Percentiles rank a stretch among this genome's conserved stretches.
Conservation (phyloP, 768 basidiomycete genomes). For the Mycena rosella region DNA sequence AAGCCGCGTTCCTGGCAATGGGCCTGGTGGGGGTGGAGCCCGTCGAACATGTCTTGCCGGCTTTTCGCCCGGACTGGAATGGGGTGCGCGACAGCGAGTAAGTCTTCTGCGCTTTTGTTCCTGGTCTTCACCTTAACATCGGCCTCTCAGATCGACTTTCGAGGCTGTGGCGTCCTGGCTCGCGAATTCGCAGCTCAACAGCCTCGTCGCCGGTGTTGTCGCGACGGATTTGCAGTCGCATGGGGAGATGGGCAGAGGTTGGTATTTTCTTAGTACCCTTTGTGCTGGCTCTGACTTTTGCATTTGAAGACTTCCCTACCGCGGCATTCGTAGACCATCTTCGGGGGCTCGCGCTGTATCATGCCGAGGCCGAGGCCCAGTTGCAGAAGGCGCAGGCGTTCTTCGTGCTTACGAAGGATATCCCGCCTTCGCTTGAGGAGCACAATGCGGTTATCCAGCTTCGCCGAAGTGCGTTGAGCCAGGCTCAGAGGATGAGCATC, state of each 20-base stretch:
- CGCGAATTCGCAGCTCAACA: conserved; percentile 40
- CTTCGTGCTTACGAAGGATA: conserved; percentile 46
- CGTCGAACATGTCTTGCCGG: conserved; percentile 46
- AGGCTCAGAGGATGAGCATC: conserved; percentile 53
- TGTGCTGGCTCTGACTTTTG: background rate
- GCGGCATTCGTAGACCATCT: conserved; percentile 64
- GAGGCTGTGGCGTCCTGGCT: conserved; percentile 58
- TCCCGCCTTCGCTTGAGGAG: conserved; percentile 48
- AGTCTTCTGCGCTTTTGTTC: conserved; percentile 29
- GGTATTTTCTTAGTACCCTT: conserved; percentile 21
- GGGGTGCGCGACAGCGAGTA: conserved; percentile 57
- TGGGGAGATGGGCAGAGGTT: conserved; percentile 60
- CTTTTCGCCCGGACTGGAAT: conserved; percentile 45
- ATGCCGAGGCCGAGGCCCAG: conserved; percentile 38
- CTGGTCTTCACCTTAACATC: conserved; percentile 8
- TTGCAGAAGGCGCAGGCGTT: conserved; percentile 36
- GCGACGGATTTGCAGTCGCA: conserved; percentile 58
- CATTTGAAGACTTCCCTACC: conserved; percentile 58
- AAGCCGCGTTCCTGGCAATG: conserved; percentile 45
- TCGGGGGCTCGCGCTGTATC: conserved; percentile 54
- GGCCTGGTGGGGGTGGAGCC: conserved; percentile 45
- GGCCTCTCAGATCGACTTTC: conserved; percentile 53
- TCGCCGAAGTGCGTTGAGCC: conserved; percentile 54
- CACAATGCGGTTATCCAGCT: conserved; percentile 48
- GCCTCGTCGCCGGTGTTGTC: conserved; percentile 47